Percentiles rank a stretch among this genome's conserved stretches.
Conservation (phyloP, 306 rosid genomes). For the Citrullus mucosospermus region DNA sequence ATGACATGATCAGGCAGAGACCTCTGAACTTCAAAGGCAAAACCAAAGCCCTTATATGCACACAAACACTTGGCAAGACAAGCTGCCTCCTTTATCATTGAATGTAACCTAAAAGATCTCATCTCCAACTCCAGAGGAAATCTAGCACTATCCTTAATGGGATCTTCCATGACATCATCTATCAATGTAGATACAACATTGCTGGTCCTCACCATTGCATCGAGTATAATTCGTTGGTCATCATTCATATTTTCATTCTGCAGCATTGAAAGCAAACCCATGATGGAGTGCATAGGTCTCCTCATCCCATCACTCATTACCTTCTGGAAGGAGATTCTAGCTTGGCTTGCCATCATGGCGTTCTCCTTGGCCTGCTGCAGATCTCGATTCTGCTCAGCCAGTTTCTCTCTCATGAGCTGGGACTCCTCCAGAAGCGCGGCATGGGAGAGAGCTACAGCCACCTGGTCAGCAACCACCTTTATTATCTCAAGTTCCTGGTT, state of each 20-base stretch:
- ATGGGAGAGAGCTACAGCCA: slow-evolving; percentile 97
- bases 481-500: slow-evolving; percentile 83
- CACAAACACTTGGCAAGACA: slow-evolving; percentile 89
- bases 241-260: slow-evolving; percentile 52
- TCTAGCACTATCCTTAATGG: slow-evolving; percentile 66
- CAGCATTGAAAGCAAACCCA: slow-evolving; percentile 85
- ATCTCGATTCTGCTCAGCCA: slow-evolving; percentile 93
- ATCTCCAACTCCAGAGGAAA: slow-evolving; percentile 69
- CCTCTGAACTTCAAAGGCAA: slow-evolving; percentile 65
- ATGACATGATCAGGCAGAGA: slow-evolving; percentile 67
- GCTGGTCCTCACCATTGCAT: slow-evolving; percentile 82
- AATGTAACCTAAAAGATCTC: slow-evolving; percentile 64
- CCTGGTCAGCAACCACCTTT: slow-evolving; percentile 98
- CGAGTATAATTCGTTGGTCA: slow-evolving; percentile 70
- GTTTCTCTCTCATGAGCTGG: slow-evolving; percentile 89
- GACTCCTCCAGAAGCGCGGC: slow-evolving; percentile 99
- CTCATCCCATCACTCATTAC: slow-evolving; percentile 99
- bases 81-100: slow-evolving; percentile 88
- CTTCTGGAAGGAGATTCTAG: slow-evolving; percentile 78
- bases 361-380: slow-evolving; percentile 74
- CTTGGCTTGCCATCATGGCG: slow-evolving; percentile 99
- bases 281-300: slow-evolving; percentile 94
- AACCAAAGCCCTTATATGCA: slow-evolving; percentile 56
- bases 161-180: slow-evolving; percentile 81
- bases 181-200: slow-evolving; percentile 78